phyloP scores from a whole-genome alignment of 345 rosid species.

The Euphorbia lathyris region DNA sequence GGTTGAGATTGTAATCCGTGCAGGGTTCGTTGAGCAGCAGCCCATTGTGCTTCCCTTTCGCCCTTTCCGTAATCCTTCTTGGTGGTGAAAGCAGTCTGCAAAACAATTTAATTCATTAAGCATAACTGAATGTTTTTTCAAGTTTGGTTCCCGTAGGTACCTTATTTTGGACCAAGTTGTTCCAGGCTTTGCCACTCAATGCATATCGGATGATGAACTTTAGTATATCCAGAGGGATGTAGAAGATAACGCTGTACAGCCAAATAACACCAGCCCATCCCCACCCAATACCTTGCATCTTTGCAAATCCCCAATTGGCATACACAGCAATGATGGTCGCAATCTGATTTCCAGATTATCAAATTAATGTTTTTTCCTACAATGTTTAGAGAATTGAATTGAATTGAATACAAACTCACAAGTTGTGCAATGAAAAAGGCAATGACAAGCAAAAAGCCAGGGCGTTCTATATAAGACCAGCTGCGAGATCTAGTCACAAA shows the following conservation, averaged over 20 bases:
- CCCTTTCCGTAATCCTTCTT: constrained; percentile 84
- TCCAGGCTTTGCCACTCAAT: constrained; percentile 84
- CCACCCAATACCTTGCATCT: constrained; percentile 73
- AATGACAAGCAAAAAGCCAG: constrained; percentile 58
- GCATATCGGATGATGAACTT: constrained; percentile 67
- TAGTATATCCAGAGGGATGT: constrained; percentile 72
- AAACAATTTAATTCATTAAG: too few species aligned
- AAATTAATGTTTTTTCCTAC: neutral
- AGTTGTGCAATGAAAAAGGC: constrained; percentile 78
- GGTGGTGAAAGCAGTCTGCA: constrained; percentile 85
- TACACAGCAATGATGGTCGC: constrained; percentile 85
- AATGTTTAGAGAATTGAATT: neutral
- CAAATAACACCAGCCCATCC: constrained; percentile 96
- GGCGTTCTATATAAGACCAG: constrained; percentile 88
- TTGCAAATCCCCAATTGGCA: constrained; percentile 69
- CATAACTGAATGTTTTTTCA: neutral
- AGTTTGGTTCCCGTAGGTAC: constrained; percentile 20
- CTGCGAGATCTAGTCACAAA: constrained; percentile 94
- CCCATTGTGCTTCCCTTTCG: constrained; percentile 93
- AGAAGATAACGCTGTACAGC: constrained; percentile 72
- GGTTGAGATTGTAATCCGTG: constrained; percentile 64
- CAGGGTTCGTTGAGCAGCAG: constrained; percentile 76
- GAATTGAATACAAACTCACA: constrained; percentile 34
- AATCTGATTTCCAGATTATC: constrained; percentile 30
- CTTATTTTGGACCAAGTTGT: constrained; percentile 73